Conservation (phyloP, 257 asterid genomes). For the Solanum medicagineum region DNA sequence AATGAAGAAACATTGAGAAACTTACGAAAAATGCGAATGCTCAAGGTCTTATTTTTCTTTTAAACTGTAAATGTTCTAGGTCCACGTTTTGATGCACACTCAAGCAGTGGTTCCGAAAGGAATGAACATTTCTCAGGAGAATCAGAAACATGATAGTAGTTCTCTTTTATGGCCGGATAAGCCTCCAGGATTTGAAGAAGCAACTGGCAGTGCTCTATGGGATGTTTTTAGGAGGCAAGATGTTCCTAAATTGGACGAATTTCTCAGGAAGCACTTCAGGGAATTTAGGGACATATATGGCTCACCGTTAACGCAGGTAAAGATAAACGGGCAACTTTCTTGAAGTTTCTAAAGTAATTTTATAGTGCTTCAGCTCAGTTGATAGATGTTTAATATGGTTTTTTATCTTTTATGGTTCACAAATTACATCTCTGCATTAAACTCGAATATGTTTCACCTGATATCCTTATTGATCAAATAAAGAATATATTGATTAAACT, state of each 20-base stretch:
- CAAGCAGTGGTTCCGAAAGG: conserved; percentile 15
- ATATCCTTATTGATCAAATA: not conserved
- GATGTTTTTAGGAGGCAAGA: conserved; percentile 82
- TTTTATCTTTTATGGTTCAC: no score
- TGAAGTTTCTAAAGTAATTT: no score
- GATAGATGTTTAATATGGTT: not conserved
- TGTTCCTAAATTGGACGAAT: conserved; percentile 53
- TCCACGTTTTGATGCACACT: conserved; percentile 59
- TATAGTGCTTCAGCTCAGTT: not conserved
- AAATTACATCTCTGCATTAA: not conserved
- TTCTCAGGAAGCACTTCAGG: conserved; percentile 34
- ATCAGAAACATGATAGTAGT: not conserved
- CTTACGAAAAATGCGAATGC: not conserved
- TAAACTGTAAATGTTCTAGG: conserved; percentile 25
- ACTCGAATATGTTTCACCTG: not conserved
- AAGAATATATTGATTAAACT: not conserved
- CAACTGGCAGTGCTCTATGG: conserved; percentile 78
- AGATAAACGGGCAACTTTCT: not conserved
- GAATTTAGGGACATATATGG: conserved; percentile 46
- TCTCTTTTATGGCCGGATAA: not conserved
- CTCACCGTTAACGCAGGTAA: conserved; percentile 22
- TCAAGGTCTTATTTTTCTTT: not conserved
- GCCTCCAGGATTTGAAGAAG: not conserved
- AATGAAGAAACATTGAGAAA: not conserved
- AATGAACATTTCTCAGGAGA: not conserved